These are phyloP conservation scores for Hordeum pubiflorum DNA, from an alignment of 202 grass and related monocot species.

Conservation along the genomic window DNA sequence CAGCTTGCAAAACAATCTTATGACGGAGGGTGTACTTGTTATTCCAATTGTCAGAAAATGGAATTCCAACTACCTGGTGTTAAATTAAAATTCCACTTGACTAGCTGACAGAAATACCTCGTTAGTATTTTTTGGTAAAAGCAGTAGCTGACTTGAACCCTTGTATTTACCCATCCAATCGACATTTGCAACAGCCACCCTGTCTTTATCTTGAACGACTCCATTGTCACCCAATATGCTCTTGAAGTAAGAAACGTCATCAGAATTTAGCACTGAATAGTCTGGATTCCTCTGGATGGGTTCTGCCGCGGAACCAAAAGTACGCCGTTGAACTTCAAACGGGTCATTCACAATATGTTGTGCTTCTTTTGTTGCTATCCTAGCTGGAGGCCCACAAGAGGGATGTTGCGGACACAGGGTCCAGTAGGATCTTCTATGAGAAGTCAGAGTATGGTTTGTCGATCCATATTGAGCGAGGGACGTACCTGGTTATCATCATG, in stretches of 20 bases:
- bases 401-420: neutral
- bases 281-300: conserved; percentile 60
- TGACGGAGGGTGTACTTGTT: neutral
- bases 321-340: conserved; percentile 29
- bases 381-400: neutral
- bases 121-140: conserved; percentile 67
- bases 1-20: no score
- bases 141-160: conserved; percentile 69
- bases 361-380: neutral
- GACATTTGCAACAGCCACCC: conserved; percentile 63
- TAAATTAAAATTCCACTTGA: neutral
- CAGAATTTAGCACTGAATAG: conserved; percentile 61
- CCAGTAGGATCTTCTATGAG: conserved; percentile 28
- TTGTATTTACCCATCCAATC: conserved; percentile 93
- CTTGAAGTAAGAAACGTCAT: conserved; percentile 78
- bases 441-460: neutral
- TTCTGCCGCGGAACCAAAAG: conserved; percentile 41
- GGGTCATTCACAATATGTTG: neutral
- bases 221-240: conserved; percentile 60
- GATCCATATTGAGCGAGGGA: neutral
- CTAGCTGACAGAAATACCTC: conserved; percentile 39
- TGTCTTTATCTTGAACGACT: conserved; percentile 85
- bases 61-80: neutral
- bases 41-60: neutral
- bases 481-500: conserved; percentile 13